Evolutionary conservation across 2,329 filamentous ascomycete genomes (phyloP), one percentile per base, ranked within the genome.

Genomic region (Epichloe aotearoae): DNA sequence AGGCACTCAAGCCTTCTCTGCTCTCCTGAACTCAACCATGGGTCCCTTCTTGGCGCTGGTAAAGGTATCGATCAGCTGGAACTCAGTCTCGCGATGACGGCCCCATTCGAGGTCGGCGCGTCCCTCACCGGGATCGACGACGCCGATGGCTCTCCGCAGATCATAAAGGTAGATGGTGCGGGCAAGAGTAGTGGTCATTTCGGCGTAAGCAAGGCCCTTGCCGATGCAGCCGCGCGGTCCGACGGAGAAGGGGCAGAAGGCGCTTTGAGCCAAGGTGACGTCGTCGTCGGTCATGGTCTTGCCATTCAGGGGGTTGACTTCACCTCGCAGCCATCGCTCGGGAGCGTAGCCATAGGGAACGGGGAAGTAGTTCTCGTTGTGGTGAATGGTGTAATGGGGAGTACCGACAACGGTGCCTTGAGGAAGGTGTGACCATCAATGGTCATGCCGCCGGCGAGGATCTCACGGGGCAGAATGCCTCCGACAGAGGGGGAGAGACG

Each of bases 181-280:
- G 36, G 82, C 82, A 50, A 86, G 63, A 2, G 80, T 77, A 5
- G 78, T 75, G 48, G 70, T 77, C 74, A 86, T 77, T 69, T 86
- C 83, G 43, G 77, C 73, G 58, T 86, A 84, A 2, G 82, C 82
- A 43, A 86, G 66, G 0, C 76, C 75, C 71, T 86, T 87, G 0
- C 84, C 84, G 50, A 88, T 85, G 60, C 84, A 88, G 2, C 82
- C 82, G 11, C 84, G 69, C 0, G 83, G 80, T 0, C 84, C 84
- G 54, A 86, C 70, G 44, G 77, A 82, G 58, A 88, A 88, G 2
- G 87, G 84, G 55, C 83, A 88, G 66, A 86, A 91, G 0, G 86
- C 86, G 36, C 73, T 74, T 47, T 83, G 76, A 2, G 84, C 83
- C 5, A 70, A 60, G 3, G 72, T 68, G 2, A 79, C 68, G 49